Conservation (phyloP, 352 stramenopile species). For the Globisporangium emineosum region DNA sequence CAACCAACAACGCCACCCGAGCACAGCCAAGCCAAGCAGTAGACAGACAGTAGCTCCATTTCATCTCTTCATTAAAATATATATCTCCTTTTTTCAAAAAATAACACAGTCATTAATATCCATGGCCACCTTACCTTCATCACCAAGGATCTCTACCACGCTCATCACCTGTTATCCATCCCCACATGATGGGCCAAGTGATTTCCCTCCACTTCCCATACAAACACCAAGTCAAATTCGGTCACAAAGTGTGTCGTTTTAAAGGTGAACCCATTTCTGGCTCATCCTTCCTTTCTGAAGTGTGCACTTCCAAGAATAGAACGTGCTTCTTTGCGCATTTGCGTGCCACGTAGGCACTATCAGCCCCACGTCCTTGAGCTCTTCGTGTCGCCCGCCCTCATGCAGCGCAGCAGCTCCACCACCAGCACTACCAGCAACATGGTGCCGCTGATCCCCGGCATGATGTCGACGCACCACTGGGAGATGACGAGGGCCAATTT, state of each 20-base stretch:
- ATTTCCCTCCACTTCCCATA: background rate
- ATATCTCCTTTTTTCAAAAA: constrained; percentile 9
- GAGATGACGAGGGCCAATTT: constrained; percentile 49
- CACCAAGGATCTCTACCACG: background rate
- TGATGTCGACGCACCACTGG: constrained; percentile 49
- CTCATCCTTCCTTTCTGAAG: background rate
- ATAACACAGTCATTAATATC: background rate
- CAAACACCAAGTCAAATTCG: background rate
- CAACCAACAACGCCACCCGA: background rate
- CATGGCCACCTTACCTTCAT: background rate
- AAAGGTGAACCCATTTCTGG: background rate
- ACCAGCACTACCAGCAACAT: background rate
- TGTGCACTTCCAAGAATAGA: constrained; percentile 8
- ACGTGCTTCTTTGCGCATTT: too few relatives aligned
- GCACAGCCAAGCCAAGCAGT: constrained; percentile 2
- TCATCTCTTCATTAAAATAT: constrained; percentile 20
- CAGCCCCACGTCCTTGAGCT: background rate
- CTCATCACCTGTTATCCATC: background rate
- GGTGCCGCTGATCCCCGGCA: constrained; percentile 50
- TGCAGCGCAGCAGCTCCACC: constrained; percentile 4
- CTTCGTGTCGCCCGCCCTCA: background rate
- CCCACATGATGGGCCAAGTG: background rate
- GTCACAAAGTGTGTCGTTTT: background rate
- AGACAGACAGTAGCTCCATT: constrained; percentile 12
- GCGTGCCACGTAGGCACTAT: too few relatives aligned